Base-by-base conservation (phyloP, 1,139 yeast genomes). In the Candida sp. region DNA sequence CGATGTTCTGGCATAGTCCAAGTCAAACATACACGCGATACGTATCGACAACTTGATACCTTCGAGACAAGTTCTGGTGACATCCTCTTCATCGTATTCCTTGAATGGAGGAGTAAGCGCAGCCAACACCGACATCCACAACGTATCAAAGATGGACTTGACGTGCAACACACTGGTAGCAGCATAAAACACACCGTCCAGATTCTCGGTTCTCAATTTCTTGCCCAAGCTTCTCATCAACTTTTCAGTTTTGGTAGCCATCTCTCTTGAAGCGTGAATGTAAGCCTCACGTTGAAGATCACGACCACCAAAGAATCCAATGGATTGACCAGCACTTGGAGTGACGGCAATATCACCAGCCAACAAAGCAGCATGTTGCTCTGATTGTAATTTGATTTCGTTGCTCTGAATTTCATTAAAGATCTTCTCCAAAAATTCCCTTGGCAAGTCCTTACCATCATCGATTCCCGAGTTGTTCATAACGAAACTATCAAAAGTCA, bases 61-160 rank as follows among this genome's bases (percentile, higher is more conserved):
- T 58, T 90, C 96, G 52, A 96, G 75, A 60, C 97, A 88, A 5
- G 81, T 68, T 51, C 77, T 80, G n/a, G 89, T 79, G 4, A 90
- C 83, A 47, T 86, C 94, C 12, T 80, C 78, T 58, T 92, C 97
- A 56, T 90, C 96, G 54, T 88, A 86, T 54, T 90, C 97, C 65
- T 89, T 92, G 71, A 93, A 91, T 4, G 97, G 96, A 3, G 96
- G 96, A 0, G 98, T 91, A 49, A 96, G 78, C 0, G 97, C 98
- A 5, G 98, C 99, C 58, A 96, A 77, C 49, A 94, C 83, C 0
- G 98, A 91, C 98, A 94, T 92, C 99, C 99, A 96, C 46, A 90
- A 76, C 11, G 91, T 91, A 62, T 93, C 98, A 70, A 94, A 94
- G 65, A 96, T 90, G 1, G 98, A 94, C 63, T 84, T 88, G 25